These are phyloP conservation scores for Diospyros lotus DNA, from an alignment of 148 eudicot species.

Conservation along the genomic window DNA sequence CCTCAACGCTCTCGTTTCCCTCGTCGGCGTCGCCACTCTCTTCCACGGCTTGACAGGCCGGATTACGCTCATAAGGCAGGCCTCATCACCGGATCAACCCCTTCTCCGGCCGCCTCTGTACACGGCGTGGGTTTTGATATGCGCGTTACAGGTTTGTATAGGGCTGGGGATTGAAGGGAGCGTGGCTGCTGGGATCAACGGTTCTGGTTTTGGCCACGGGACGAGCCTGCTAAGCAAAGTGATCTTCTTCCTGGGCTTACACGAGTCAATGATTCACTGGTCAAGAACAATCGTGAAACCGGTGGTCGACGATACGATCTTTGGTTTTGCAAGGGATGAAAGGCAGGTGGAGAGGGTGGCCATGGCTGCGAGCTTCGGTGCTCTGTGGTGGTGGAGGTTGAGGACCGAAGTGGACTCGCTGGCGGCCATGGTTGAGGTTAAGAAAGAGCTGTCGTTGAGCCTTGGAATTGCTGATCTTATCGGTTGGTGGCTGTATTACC, in stretches of 20 bases:
- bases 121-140: conserved; percentile 57
- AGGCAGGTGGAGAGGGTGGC: conserved; percentile 57
- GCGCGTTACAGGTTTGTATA: conserved; percentile 51
- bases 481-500: conserved; percentile 81
- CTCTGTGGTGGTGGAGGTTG: conserved; percentile 70
- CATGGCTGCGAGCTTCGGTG: conserved; percentile 48
- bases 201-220: conserved; percentile 37
- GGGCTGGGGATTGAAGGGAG: conserved; percentile 63
- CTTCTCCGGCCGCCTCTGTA: conserved; percentile 31
- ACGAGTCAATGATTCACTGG: conserved; percentile 74
- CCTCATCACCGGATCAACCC: conserved; percentile 13
- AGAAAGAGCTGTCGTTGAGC: conserved; percentile 39
- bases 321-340: conserved; percentile 42
- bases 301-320: conserved; percentile 69
- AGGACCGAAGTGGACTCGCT: conserved; percentile 69
- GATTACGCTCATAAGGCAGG: conserved; percentile 17
- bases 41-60: conserved; percentile 38
- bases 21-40: conserved; percentile 39
- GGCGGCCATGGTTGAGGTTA: conserved; percentile 61
- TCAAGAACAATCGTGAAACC: conserved; percentile 56
- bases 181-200: conserved; percentile 49
- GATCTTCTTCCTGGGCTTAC: conserved; percentile 68
- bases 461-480: conserved; percentile 59
- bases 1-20: conserved; percentile 41
- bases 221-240: conserved; percentile 35